Evolutionary conservation across 2,329 filamentous ascomycete species (phyloP).

Genomic region (Colletotrichum scovillei): DNA sequence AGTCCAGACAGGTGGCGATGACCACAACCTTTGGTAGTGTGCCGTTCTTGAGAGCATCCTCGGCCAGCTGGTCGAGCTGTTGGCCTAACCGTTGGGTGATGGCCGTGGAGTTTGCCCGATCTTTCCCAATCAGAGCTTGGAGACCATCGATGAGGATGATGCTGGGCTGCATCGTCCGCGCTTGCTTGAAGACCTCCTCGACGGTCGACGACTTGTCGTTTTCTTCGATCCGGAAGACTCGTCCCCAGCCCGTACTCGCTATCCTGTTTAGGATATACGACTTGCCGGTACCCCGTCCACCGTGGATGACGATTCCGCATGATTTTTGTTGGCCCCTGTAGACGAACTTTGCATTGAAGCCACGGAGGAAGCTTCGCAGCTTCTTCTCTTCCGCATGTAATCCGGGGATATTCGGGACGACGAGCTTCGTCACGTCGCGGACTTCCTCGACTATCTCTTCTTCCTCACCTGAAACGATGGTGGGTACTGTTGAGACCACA

Average conservation of each 20-base stretch:
- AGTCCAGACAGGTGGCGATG: constrained; percentile 78
- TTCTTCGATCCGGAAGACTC: constrained; percentile 70
- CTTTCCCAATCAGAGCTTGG: constrained; percentile 75
- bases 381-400: constrained; percentile 71
- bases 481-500: constrained; percentile 45
- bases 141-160: constrained; percentile 84
- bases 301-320: constrained; percentile 79
- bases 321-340: constrained; percentile 49
- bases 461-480: constrained; percentile 9
- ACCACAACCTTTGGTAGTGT: constrained; percentile 73
- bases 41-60: constrained; percentile 48
- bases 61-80: constrained; percentile 66
- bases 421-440: constrained; percentile 44
- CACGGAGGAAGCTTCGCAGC: constrained; percentile 74
- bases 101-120: constrained; percentile 60
- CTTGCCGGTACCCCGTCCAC: constrained; percentile 88
- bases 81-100: constrained; percentile 63
- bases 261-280: constrained; percentile 78
- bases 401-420: constrained; percentile 72
- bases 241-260: constrained; percentile 75
- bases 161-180: constrained; percentile 76
- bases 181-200: constrained; percentile 76
- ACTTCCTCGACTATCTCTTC: constrained; percentile 22
- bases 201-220: constrained; percentile 70
- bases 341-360: constrained; percentile 58